Conservation (phyloP, 2,329 filamentous ascomycete species). For the Teratosphaeria destructans region DNA sequence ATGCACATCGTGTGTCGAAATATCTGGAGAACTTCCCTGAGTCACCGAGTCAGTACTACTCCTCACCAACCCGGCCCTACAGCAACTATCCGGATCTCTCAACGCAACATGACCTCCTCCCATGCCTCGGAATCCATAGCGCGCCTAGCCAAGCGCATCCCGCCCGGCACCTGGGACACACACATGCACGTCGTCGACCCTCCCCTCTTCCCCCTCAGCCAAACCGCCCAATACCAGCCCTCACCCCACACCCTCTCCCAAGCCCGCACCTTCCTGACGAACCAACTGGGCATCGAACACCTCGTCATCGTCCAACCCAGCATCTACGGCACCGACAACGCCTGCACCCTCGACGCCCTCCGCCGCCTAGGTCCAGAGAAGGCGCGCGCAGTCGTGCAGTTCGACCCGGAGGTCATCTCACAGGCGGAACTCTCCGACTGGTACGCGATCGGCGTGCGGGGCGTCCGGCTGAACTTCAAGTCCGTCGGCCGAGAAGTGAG, state of each 20-base stretch:
- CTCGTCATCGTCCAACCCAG: slow-evolving; percentile 51
- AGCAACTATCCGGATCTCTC: neutral
- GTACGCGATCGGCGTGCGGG: slow-evolving; percentile 49
- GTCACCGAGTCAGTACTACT: neutral
- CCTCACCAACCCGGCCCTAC: neutral
- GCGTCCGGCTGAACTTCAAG: slow-evolving; percentile 49
- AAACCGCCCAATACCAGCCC: slow-evolving; percentile 43
- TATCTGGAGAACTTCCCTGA: neutral
- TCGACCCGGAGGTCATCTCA: slow-evolving; percentile 39
- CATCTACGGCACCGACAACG: slow-evolving; percentile 52
- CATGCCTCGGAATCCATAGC: slow-evolving; percentile 2
- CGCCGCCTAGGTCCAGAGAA: slow-evolving; percentile 37
- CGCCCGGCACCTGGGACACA: slow-evolving; percentile 45
- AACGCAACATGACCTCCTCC: neutral
- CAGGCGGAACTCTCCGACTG: slow-evolving; percentile 37
- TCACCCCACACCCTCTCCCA: slow-evolving; percentile 40
- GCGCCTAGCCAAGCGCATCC: slow-evolving; percentile 24
- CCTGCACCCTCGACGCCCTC: slow-evolving; percentile 47
- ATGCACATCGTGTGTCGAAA: neutral
- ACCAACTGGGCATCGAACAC: slow-evolving; percentile 40
- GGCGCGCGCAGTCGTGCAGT: slow-evolving; percentile 46
- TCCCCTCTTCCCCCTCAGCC: slow-evolving; percentile 37
- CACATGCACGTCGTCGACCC: slow-evolving; percentile 56
- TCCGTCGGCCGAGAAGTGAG: slow-evolving; percentile 36
- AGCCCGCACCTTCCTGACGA: slow-evolving; percentile 41